phyloP scores from a whole-genome alignment of 73 alveolate genomes.

The Breviolum minutum region DNA sequence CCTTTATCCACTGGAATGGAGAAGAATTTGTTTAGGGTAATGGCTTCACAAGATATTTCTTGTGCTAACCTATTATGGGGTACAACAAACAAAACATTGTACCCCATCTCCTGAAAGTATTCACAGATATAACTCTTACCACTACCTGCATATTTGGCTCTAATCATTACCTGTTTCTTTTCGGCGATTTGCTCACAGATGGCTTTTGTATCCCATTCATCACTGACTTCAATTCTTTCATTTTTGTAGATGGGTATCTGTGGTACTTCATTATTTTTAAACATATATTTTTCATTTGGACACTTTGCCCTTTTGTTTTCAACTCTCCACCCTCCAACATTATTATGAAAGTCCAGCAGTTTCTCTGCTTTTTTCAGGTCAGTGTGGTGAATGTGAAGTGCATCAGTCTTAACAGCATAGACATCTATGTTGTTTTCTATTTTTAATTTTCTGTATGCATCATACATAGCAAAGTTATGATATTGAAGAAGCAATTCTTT shows the following conservation, averaged over 20 bases:
- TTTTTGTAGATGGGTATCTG: background rate
- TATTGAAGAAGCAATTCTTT: too few relatives aligned
- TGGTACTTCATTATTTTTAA: background rate
- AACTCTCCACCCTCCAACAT: background rate
- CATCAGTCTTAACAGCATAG: too few relatives aligned
- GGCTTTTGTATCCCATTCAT: background rate
- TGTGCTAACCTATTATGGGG: background rate
- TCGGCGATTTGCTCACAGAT: background rate
- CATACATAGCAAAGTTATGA: too few relatives aligned
- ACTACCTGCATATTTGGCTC: background rate
- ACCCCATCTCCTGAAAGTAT: background rate
- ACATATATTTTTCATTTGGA: background rate
- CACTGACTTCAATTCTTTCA: background rate
- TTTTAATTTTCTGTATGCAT: too few relatives aligned
- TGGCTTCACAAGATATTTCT: background rate
- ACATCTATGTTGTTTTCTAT: too few relatives aligned
- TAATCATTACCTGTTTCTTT: too few relatives aligned
- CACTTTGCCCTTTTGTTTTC: background rate
- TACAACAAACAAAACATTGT: constrained; percentile 5
- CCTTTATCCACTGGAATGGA: background rate
- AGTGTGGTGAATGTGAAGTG: too few relatives aligned
- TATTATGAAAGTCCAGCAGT: background rate
- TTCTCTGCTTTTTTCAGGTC: background rate
- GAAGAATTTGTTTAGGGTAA: background rate
- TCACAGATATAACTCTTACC: constrained; percentile 26